Conservation (phyloP, 805 yeast genomes). For the Zygosaccharomyces bisporus region DNA sequence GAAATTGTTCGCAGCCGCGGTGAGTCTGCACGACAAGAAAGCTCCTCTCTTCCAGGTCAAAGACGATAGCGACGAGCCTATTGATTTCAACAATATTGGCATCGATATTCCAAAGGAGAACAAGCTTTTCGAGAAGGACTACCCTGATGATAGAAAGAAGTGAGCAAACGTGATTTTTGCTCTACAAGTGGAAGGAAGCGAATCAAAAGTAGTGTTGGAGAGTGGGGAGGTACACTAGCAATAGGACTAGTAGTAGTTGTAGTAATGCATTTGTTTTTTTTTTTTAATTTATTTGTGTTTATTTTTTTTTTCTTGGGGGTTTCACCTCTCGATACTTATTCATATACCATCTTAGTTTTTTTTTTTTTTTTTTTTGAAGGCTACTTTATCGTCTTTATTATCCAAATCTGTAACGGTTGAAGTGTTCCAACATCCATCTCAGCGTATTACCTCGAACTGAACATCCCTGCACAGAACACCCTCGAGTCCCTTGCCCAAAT, state of each 20-base stretch:
- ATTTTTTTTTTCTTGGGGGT: neutral
- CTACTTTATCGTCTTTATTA: too few species aligned
- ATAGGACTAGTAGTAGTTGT: neutral
- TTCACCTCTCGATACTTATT: too few species aligned
- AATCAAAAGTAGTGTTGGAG: neutral
- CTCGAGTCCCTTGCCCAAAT: constrained; percentile 60
- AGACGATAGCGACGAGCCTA: constrained; percentile 6
- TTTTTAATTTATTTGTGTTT: neutral
- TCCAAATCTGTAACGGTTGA: too few species aligned
- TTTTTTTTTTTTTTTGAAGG: too few species aligned
- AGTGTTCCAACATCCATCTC: too few species aligned
- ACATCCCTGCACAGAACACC: constrained; percentile 62
- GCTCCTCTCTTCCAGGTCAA: constrained; percentile 14
- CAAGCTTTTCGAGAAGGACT: constrained; percentile 5
- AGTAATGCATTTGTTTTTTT: neutral
- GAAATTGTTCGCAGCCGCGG: constrained; percentile 15
- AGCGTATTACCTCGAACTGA: constrained; percentile 36
- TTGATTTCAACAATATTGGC: constrained; percentile 2
- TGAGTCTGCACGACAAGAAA: constrained; percentile 11
- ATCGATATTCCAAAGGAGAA: constrained; percentile 4
- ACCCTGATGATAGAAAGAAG: constrained; percentile 4
- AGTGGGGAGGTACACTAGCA: neutral
- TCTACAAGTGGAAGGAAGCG: neutral
- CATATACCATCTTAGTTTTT: too few species aligned
- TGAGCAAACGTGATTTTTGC: neutral